A percentile compares a stretch with the other conserved stretches of the same genome.
Conservation (phyloP, 495 filamentous ascomycete genomes). For the Poronia punctata region DNA sequence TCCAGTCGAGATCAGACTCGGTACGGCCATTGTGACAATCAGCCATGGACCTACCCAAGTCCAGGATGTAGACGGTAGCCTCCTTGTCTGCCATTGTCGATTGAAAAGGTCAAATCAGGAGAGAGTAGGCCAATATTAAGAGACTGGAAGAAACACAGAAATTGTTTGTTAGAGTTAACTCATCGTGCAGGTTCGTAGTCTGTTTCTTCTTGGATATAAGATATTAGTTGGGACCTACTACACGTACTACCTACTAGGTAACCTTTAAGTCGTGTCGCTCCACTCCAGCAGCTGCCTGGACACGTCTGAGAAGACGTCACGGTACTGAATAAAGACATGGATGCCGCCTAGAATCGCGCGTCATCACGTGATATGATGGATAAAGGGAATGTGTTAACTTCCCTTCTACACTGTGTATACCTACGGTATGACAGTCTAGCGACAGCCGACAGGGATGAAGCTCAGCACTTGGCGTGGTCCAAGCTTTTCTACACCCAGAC, state of each 20-base stretch:
- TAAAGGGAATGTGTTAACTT: too few species aligned
- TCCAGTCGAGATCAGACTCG: conserved; percentile 80
- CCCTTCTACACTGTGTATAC: too few species aligned
- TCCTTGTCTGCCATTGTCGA: conserved; percentile 84
- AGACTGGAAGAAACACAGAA: conserved; percentile 1
- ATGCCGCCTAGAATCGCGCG: conserved; percentile 5
- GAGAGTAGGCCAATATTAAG: conserved; percentile 1
- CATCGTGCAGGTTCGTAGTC: too few species aligned
- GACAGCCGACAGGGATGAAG: too few species aligned
- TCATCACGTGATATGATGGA: conserved; percentile 4
- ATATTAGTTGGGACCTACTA: too few species aligned
- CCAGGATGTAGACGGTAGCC: conserved; percentile 85
- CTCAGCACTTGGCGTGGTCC: too few species aligned
- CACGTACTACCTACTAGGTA: too few species aligned
- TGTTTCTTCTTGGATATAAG: too few species aligned
- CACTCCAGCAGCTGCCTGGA: conserved; percentile 6
- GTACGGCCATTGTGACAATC: conserved; percentile 63
- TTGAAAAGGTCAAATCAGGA: background rate
- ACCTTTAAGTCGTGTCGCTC: too few species aligned
- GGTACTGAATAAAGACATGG: background rate
- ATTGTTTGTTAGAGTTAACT: conserved; percentile 5
- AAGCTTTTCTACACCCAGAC: too few species aligned
- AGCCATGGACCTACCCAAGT: conserved; percentile 79
- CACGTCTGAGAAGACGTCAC: conserved; percentile 1
- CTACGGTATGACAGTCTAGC: too few species aligned